Evolutionary conservation across 257 asterid genomes (phyloP), one percentile per base, ranked within the genome.

Genomic region (Osmanthus fragrans): DNA sequence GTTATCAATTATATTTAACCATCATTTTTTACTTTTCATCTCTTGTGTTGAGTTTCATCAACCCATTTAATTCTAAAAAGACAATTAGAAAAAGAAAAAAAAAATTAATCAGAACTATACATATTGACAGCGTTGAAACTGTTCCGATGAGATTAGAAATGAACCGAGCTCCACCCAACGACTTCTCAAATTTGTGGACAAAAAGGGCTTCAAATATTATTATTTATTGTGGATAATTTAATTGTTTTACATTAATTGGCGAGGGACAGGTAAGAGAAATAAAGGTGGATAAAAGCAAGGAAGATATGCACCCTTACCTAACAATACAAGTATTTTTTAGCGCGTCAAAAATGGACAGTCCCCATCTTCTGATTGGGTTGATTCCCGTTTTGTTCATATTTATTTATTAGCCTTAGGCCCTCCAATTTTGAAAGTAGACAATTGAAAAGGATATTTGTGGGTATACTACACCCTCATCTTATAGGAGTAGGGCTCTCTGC

Each of bases 261-360:
- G 68, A 23, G 69, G 69, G 69, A 23, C 69, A 63, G 69, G 23
- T 37, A 5, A 67, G 47, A 30, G 11, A 65, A 70, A 68, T 45
- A 49, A 54, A 67, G 63, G 37, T 75, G 21, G 54, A 71, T 60
- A 68, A 68, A 72, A 63, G 25, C 30, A 65, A 73, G 80, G 73
- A 73, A 74, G 75, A 78, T 74, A 47, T 78, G 72, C 33, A 77
- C 77, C 74, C 58, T 74, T 65, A 71, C 78, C 83, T 10, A 82
- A 71, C 71, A 11, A 63, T 63, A 74, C 42, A 11, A 12, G 42
- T 36, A 54, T 69, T 33, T 33, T 60, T 67, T 64, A 42, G 21
- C 4, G 74, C 42, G 25, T 63, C 71, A 12, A 33, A 32, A 81
- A 72, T 39, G 23, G 81, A 37, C 72, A 71, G 9, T 25, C 39